These are phyloP conservation scores for Lipomyces yamadae DNA, from an alignment of 805 yeast genomes.

Conservation along the genomic window DNA sequence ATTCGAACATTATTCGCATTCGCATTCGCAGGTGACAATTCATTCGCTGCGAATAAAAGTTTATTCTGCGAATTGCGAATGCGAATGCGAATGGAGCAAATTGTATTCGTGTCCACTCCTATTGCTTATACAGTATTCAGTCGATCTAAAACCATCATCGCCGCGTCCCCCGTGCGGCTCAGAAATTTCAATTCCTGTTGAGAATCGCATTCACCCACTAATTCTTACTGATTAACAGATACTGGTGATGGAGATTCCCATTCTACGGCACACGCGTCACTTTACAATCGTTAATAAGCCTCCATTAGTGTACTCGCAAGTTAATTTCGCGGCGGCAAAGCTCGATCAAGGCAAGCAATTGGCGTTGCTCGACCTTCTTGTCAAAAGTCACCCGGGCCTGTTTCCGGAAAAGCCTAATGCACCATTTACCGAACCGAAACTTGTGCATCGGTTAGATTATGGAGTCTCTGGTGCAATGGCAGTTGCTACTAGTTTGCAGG, in stretches of 20 bases:
- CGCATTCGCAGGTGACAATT: no score
- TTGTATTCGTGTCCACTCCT: no score
- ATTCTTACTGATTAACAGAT: background rate
- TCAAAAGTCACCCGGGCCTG: conserved; percentile 16
- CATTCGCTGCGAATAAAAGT: no score
- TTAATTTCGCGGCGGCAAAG: conserved; percentile 7
- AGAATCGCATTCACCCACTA: conserved; percentile 1
- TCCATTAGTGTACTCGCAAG: conserved; percentile 21
- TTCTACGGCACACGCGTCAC: conserved; percentile 21
- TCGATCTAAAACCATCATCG: no score
- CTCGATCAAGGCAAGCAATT: conserved; percentile 10
- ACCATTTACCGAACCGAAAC: conserved; percentile 33
- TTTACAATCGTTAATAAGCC: conserved; percentile 26
- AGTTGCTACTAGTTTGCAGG: conserved; percentile 27
- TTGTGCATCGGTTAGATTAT: conserved; percentile 34
- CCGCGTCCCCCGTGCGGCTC: no score
- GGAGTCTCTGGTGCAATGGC: conserved; percentile 37
- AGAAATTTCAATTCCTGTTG: conserved; percentile 3
- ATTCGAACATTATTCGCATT: no score
- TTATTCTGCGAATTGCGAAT: no score
- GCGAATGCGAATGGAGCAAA: no score
- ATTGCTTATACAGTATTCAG: no score
- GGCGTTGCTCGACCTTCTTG: conserved; percentile 16
- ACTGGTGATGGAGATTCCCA: conserved; percentile 2
- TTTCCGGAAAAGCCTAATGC: background rate